These are phyloP conservation scores for Pseudoneurospora amorphoporcata DNA, from an alignment of 495 filamentous ascomycete genomes.

Conservation along the genomic window DNA sequence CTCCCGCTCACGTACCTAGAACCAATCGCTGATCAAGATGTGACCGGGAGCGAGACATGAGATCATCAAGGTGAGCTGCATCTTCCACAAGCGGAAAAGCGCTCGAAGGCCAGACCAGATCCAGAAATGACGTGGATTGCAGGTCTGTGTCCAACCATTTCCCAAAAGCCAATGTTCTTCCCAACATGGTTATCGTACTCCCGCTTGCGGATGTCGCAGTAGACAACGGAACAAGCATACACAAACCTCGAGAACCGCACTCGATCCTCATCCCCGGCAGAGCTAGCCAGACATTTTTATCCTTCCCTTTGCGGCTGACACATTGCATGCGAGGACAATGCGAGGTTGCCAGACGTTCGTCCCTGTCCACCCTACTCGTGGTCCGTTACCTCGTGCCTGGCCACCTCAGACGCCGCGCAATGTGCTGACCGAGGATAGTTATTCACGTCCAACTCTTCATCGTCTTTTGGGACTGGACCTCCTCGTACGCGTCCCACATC, in stretches of 20 bases:
- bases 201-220: not conserved
- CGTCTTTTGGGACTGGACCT: not conserved
- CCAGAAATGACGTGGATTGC: not conserved
- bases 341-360: not conserved
- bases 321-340: not conserved
- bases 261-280: not conserved
- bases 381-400: constrained; percentile 1
- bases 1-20: not conserved
- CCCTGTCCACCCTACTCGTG: not conserved
- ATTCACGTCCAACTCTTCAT: not conserved
- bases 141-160: not conserved
- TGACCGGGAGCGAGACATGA: not conserved
- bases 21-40: not conserved
- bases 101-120: not conserved
- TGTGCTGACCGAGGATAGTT: not conserved
- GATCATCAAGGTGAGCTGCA: not conserved
- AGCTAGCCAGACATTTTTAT: not conserved
- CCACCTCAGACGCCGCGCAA: constrained; percentile 5
- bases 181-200: not conserved
- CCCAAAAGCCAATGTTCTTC: not conserved
- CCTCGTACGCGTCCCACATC: not conserved
- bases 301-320: not conserved
- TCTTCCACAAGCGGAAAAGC: not conserved
- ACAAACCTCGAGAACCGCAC: not conserved
- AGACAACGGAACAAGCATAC: not conserved